Percentiles rank a stretch among this genome's conserved stretches.
phyloP scores from a whole-genome alignment of 75 land plant genomes.

The Larix kaempferi region DNA sequence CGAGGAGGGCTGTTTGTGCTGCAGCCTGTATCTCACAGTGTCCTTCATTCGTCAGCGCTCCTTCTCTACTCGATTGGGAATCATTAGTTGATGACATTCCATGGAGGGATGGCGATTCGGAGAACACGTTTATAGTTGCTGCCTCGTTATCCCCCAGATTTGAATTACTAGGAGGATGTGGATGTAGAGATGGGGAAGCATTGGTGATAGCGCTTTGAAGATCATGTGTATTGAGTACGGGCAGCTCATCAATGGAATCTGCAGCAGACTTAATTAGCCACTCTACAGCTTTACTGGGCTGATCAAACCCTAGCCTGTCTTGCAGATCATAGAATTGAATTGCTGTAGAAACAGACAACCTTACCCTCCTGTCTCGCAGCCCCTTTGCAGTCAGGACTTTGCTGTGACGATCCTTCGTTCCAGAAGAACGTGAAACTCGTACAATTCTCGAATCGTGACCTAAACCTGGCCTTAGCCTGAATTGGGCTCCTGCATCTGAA shows the following conservation, averaged over 20 bases:
- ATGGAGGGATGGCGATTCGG: too few relatives aligned
- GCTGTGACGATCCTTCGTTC: conserved; percentile 94
- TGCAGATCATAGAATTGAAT: conserved; percentile 92
- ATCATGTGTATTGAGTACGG: conserved; percentile 23
- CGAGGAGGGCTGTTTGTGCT: conserved; percentile 13
- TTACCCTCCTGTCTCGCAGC: conserved; percentile 78
- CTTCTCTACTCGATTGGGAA: conserved; percentile 10
- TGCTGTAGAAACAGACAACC: conserved; percentile 88
- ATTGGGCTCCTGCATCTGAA: too few relatives aligned
- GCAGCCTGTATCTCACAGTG: conserved; percentile 2
- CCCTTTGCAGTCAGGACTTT: conserved; percentile 90
- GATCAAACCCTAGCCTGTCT: conserved; percentile 82
- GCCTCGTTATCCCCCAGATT: conserved; percentile 18
- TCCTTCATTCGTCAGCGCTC: conserved; percentile 9
- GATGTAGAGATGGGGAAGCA: conserved; percentile 21
- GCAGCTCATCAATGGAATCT: conserved; percentile 72
- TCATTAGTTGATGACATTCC: neutral
- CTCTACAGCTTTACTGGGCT: conserved; percentile 96
- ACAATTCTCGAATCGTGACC: conserved; percentile 40
- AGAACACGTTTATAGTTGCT: neutral
- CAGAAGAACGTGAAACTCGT: conserved; percentile 72
- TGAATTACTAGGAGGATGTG: neutral
- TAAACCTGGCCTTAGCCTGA: too few relatives aligned
- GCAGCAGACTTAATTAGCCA: conserved; percentile 84
- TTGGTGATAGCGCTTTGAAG: neutral